Base-by-base conservation (phyloP, 2,329 filamentous ascomycete species). In the Cercospora janseana region DNA sequence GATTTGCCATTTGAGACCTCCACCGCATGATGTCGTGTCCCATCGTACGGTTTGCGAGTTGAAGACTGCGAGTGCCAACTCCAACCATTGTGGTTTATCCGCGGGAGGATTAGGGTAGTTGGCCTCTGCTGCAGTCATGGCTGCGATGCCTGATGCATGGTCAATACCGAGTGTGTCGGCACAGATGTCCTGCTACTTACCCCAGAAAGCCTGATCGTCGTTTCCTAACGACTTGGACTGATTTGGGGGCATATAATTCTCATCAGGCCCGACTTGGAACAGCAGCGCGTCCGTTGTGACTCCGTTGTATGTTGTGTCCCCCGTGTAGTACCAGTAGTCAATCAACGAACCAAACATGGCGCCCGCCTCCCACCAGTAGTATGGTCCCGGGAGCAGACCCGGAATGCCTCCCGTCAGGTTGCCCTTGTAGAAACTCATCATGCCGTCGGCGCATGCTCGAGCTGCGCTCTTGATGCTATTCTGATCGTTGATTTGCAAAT, bases 311-410 rank as follows among this genome's bases (percentile, higher is more conserved):
- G 76, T 77, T 5, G 69, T 61, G 66, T 88, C 85, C 53, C 82
- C 82, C 0, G 84, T 87, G 49, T 79, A 75, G 54, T 83, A 79
- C 80, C 82, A 85, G 68, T 88, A 88, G 66, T 87, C 83, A 35
- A 88, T 73, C 59, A 86, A 72, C 1, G 81, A 79, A 55, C 83
- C 81, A 75, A 85, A 86, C 70, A 88, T 67, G 32, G 64, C 66
- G n/a, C 67, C 67, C 8, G 81, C 81, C 64, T 88, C 81, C 85
- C 85, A 88, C 85, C 85, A 88, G 73, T 87, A 87, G 65, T 84
- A 85, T 56, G 84, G 84, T 7, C 75, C 67, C 3, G 82, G 80
- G 24, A 90, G 71, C 48, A 78, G 69, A 38, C 79, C 79, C 6
- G 76, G 77, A 15, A 74, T 74, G 6, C 71, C 69, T 12, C 75